Evolutionary conservation across 164 flowering plant genomes (phyloP).

Genomic region (Umbellularia californica): DNA sequence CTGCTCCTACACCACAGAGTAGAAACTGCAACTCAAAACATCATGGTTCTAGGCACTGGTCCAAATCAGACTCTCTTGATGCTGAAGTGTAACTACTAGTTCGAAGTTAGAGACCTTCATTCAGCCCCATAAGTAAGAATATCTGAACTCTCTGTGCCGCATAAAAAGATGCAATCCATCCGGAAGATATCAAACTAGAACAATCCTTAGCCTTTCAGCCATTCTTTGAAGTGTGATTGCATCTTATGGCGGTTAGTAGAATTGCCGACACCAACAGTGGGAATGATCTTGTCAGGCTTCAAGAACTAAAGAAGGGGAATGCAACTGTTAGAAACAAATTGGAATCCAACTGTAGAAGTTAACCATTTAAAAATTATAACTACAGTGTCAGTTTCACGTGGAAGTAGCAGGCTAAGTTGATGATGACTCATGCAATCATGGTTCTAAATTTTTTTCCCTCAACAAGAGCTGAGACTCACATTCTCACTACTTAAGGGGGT

Average conservation of each 20-base stretch:
- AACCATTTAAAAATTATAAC: not conserved
- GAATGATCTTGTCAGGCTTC: slow-evolving; percentile 68
- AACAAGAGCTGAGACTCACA: no score
- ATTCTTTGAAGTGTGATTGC: slow-evolving; percentile 55
- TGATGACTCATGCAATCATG: not conserved
- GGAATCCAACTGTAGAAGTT: not conserved
- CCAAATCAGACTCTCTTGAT: no score
- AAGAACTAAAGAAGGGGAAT: slow-evolving; percentile 41
- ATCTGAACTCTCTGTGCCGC: not conserved
- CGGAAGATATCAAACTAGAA: not conserved
- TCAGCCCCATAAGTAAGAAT: not conserved
- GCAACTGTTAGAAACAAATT: not conserved
- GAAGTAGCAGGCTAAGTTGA: not conserved
- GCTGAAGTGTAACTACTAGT: not conserved
- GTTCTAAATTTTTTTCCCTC: not conserved
- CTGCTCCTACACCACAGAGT: not conserved
- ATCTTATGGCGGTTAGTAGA: slow-evolving; percentile 59
- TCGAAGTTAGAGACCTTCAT: not conserved
- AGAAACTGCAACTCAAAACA: not conserved
- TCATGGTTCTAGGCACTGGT: no score
- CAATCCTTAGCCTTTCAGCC: slow-evolving; percentile 32
- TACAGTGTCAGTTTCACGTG: not conserved
- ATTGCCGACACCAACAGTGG: slow-evolving; percentile 62
- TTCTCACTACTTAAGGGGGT: no score
- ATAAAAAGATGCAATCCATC: not conserved